Percentiles rank a stretch among this genome's conserved stretches.
These are phyloP conservation scores for Piromyces sp. DNA, from an alignment of 192 early-diverging fungal genomes.

Conservation along the genomic window DNA sequence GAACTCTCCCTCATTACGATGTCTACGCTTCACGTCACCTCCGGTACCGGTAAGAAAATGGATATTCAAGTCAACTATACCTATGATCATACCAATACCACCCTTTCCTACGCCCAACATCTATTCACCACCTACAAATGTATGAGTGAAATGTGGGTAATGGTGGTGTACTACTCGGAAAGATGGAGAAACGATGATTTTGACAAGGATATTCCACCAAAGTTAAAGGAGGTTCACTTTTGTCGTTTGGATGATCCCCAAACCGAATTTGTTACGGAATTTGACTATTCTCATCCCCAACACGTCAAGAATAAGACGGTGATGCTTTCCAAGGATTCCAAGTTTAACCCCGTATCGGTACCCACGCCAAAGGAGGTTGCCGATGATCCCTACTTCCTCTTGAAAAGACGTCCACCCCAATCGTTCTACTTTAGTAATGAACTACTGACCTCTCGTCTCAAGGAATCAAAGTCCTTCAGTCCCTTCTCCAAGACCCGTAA, in stretches of 20 bases:
- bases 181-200: background rate
- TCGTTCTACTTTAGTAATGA: slow-evolving; percentile 7
- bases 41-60: background rate
- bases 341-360: slow-evolving; percentile 1
- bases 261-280: background rate
- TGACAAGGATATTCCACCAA: background rate
- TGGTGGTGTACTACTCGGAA: background rate
- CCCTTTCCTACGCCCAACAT: background rate
- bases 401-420: slow-evolving; percentile 5
- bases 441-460: slow-evolving; percentile 1
- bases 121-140: background rate
- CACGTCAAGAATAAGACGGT: slow-evolving; percentile 9
- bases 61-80: background rate
- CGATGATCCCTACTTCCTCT: slow-evolving; percentile 8
- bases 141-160: background rate
- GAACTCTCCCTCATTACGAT: background rate
- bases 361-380: slow-evolving; percentile 9
- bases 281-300: slow-evolving; percentile 25
- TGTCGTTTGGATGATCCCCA: background rate
- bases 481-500: background rate
- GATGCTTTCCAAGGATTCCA: background rate
- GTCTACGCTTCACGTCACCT: background rate
- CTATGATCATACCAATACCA: background rate
- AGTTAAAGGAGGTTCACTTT: background rate
- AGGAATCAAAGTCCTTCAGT: background rate